Evolutionary conservation across 768 basidiomycete genomes (phyloP).

Genomic region (Hericium rajendrae): DNA sequence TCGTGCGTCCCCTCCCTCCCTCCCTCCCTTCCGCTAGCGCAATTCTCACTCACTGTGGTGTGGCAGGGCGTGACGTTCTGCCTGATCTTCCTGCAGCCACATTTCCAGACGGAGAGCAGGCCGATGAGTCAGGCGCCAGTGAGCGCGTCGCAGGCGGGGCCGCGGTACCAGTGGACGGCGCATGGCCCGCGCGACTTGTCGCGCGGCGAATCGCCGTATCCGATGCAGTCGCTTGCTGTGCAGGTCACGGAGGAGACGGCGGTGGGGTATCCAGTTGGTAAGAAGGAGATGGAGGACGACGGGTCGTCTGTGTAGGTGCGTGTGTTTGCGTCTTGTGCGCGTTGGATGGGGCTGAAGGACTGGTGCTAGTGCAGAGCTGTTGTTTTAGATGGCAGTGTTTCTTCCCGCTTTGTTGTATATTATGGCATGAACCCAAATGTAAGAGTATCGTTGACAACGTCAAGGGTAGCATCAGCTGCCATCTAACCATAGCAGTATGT

Average conservation of each 20-base stretch:
- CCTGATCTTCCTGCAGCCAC: neutral
- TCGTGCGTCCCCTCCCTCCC: neutral
- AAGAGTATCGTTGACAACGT: no score
- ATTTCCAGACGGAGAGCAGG: neutral
- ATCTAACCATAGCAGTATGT: no score
- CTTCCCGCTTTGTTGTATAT: no score
- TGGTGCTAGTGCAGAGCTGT: no score
- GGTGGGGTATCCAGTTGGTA: neutral
- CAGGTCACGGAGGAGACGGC: neutral
- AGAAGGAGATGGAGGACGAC: neutral
- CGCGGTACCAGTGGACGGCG: neutral
- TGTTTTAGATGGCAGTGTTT: no score
- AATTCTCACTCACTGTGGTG: neutral
- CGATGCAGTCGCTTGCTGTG: neutral
- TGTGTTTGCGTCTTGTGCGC: no score
- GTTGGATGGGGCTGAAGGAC: no score
- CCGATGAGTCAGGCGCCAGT: neutral
- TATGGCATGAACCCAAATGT: no score
- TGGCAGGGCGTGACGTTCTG: neutral
- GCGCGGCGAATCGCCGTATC: neutral
- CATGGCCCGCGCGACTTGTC: neutral
- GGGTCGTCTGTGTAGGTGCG: neutral
- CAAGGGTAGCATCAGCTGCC: no score
- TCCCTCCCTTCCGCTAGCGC: neutral
- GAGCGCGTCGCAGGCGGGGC: neutral